Conservation (phyloP, 768 basidiomycete species). For the Tricholoma terreum region DNA sequence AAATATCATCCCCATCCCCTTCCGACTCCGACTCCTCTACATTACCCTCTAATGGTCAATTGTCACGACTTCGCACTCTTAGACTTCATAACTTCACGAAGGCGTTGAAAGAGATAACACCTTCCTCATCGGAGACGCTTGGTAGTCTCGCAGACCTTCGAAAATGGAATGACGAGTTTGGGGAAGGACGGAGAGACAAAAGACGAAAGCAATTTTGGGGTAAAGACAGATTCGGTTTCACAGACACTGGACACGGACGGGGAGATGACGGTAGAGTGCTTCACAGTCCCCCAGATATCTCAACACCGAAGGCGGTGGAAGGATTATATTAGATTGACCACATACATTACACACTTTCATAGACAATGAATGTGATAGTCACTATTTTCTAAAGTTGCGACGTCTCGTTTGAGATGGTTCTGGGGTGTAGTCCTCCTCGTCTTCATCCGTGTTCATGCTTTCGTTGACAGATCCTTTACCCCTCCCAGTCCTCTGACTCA, state of each 20-base stretch:
- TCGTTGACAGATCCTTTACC: constrained; percentile 23
- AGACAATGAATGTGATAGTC: constrained; percentile 6
- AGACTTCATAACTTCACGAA: constrained; percentile 69
- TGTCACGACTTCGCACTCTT: constrained; percentile 29
- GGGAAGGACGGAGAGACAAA: constrained; percentile 72
- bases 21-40: constrained; percentile 5
- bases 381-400: constrained; percentile 16
- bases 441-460: constrained; percentile 43
- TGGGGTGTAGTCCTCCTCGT: constrained; percentile 27
- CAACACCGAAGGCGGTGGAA: not conserved
- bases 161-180: constrained; percentile 94
- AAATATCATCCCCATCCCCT: not conserved
- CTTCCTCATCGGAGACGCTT: constrained; percentile 80
- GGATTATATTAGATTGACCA: constrained; percentile 2
- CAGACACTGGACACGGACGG: constrained; percentile 37
- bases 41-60: constrained; percentile 1
- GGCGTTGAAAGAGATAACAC: constrained; percentile 86
- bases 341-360: not conserved
- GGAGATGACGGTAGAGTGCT: constrained; percentile 46
- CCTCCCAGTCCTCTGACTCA: constrained; percentile 30
- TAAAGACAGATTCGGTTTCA: constrained; percentile 85
- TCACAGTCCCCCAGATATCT: constrained; percentile 5
- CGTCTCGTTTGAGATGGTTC: constrained; percentile 11
- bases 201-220: constrained; percentile 79
- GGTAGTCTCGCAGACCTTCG: constrained; percentile 73